These are phyloP conservation scores for Cicer chorassanicum DNA, from an alignment of 306 rosid genomes.

Conservation along the genomic window DNA sequence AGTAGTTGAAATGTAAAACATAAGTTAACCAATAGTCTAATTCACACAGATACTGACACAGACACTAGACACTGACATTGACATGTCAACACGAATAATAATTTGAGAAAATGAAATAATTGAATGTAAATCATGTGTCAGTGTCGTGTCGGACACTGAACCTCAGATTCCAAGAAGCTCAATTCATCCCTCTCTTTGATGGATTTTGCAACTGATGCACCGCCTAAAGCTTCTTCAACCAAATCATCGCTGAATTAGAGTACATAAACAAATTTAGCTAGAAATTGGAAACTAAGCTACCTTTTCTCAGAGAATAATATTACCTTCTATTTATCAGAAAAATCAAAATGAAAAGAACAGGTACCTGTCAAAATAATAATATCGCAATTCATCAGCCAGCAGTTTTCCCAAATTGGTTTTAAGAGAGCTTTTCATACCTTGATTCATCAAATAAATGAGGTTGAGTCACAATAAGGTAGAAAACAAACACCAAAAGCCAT, in stretches of 20 bases:
- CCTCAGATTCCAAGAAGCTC: slow-evolving; percentile 76
- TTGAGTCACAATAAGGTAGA: slow-evolving; percentile 12
- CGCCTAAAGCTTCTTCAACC: slow-evolving; percentile 88
- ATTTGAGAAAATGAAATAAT: too few species aligned
- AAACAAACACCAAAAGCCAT: slow-evolving; percentile 15
- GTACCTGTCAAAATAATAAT: slow-evolving; percentile 95
- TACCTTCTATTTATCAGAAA: slow-evolving; percentile 8
- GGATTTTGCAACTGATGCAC: slow-evolving; percentile 62
- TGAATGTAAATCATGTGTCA: too few species aligned
- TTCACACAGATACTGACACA: not conserved
- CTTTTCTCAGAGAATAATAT: slow-evolving; percentile 3
- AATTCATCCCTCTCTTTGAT: slow-evolving; percentile 61
- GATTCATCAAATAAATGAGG: slow-evolving; percentile 9
- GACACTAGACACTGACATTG: too few species aligned
- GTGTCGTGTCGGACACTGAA: not conserved
- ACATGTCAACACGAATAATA: too few species aligned
- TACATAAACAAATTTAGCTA: slow-evolving; percentile 45
- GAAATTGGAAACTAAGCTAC: slow-evolving; percentile 30
- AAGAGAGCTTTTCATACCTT: slow-evolving; percentile 77
- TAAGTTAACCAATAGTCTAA: slow-evolving; percentile 34
- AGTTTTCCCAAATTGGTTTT: slow-evolving; percentile 73
- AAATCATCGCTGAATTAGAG: slow-evolving; percentile 64
- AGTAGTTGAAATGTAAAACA: slow-evolving; percentile 50
- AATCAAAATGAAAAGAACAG: not conserved
- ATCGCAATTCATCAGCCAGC: slow-evolving; percentile 77